Conservation (phyloP, 768 basidiomycete species). For the Neoboletus brunneissimus region DNA sequence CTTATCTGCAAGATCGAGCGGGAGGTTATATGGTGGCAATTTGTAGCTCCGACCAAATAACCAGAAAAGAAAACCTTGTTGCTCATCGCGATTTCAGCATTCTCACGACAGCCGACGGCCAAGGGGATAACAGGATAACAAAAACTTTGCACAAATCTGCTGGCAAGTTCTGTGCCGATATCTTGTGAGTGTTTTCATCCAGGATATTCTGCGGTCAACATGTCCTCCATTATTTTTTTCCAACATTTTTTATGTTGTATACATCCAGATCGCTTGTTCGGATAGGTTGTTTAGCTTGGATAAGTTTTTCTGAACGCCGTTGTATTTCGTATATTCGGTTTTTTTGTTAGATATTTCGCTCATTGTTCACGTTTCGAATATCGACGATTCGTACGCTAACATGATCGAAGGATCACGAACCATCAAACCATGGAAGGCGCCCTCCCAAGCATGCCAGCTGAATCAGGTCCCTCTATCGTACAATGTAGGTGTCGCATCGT, state of each 20-base stretch:
- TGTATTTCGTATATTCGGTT: slow-evolving; percentile 35
- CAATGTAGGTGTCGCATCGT: slow-evolving; percentile 18
- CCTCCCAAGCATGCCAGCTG: slow-evolving; percentile 26
- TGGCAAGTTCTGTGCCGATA: slow-evolving; percentile 12
- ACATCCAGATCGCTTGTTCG: slow-evolving; percentile 22
- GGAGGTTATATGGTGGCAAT: slow-evolving; percentile 4
- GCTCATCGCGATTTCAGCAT: slow-evolving; percentile 29
- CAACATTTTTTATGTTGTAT: slow-evolving; percentile 3
- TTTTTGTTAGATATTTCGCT: slow-evolving; percentile 33
- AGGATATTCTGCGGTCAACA: slow-evolving; percentile 8
- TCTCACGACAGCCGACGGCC: slow-evolving; percentile 39
- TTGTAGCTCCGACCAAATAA: slow-evolving; percentile 34
- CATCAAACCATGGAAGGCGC: slow-evolving; percentile 24
- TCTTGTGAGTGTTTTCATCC: slow-evolving; percentile 26
- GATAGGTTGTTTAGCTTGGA: slow-evolving; percentile 32
- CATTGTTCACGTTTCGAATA: slow-evolving; percentile 20
- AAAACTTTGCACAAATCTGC: slow-evolving; percentile 26
- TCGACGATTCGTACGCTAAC: slow-evolving; percentile 22
- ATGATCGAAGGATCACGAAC: slow-evolving; percentile 21
- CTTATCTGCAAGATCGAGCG: neutral
- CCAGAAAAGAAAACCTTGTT: slow-evolving; percentile 23
- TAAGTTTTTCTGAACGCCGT: slow-evolving; percentile 29
- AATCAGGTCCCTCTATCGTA: slow-evolving; percentile 27
- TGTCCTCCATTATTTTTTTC: slow-evolving; percentile 13
- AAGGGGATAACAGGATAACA: slow-evolving; percentile 36